phyloP scores from a whole-genome alignment of 345 rosid genomes.

The Geranium rotundifolium region DNA sequence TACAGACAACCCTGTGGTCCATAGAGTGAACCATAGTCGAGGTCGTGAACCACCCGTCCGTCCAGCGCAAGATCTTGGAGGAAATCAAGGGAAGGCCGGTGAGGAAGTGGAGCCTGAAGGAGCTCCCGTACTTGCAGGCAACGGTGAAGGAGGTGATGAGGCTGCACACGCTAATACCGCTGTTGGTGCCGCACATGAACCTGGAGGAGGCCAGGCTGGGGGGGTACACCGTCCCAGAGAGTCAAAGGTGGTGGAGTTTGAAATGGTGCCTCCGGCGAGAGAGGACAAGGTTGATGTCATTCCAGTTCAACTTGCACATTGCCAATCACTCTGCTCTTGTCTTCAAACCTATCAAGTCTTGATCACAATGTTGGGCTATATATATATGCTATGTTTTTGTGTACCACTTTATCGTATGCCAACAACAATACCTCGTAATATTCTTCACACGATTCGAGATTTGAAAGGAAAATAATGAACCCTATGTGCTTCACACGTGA shows the following conservation, averaged over 20 bases:
- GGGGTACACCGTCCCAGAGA: conserved; percentile 40
- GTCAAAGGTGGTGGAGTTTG: conserved; percentile 45
- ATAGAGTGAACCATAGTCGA: conserved; percentile 69
- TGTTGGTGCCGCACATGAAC: conserved; percentile 61
- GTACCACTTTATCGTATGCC: no score
- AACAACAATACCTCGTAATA: no score
- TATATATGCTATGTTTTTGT: background rate
- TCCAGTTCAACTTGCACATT: conserved; percentile 51
- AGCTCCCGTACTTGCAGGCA: conserved; percentile 46
- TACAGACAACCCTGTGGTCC: conserved; percentile 59
- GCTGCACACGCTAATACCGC: conserved; percentile 48
- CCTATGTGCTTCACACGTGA: no score
- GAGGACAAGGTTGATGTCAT: conserved; percentile 31
- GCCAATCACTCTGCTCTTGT: conserved; percentile 48
- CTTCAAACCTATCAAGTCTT: conserved; percentile 22
- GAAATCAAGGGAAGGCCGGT: conserved; percentile 28
- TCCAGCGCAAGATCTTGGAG: conserved; percentile 33
- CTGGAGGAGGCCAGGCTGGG: conserved; percentile 46
- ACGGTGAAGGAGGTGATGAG: conserved; percentile 45
- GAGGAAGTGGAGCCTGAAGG: conserved; percentile 29
- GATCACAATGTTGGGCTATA: background rate
- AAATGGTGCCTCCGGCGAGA: conserved; percentile 29
- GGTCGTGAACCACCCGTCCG: conserved; percentile 42
- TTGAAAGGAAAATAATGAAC: no score
- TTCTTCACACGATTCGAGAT: background rate